Percentiles rank a stretch among this genome's conserved stretches.
These are phyloP conservation scores for Penicillium coffeae DNA, from an alignment of 495 filamentous ascomycete genomes.

Conservation along the genomic window DNA sequence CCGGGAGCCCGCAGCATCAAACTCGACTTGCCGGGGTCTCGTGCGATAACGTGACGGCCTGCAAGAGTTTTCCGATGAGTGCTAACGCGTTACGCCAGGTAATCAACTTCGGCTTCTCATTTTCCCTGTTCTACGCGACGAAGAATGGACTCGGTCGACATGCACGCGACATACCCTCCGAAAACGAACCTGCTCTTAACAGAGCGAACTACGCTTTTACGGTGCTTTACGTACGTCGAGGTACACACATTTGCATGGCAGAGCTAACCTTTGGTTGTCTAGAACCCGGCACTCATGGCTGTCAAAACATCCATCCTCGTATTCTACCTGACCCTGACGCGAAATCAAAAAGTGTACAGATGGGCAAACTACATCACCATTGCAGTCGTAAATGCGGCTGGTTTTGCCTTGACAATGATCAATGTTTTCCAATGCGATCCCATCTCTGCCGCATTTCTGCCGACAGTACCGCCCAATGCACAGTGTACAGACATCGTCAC, in stretches of 20 bases:
- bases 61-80: not conserved
- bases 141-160: slow-evolving; percentile 73
- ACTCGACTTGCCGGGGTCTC: not conserved
- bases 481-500: slow-evolving; percentile 72
- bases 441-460: slow-evolving; percentile 56
- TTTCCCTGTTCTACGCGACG: slow-evolving; percentile 71
- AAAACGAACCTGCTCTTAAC: slow-evolving; percentile 48
- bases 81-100: slow-evolving; percentile 35
- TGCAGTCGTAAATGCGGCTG: slow-evolving; percentile 70
- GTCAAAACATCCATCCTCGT: slow-evolving; percentile 87
- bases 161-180: slow-evolving; percentile 53
- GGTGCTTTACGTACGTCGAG: slow-evolving; percentile 70
- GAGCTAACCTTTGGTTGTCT: not conserved
- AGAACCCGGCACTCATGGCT: slow-evolving; percentile 78
- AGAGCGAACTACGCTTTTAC: slow-evolving; percentile 76
- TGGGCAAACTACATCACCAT: slow-evolving; percentile 68
- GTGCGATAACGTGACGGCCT: not conserved
- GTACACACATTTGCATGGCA: not conserved
- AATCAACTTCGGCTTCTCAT: slow-evolving; percentile 70
- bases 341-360: slow-evolving; percentile 67
- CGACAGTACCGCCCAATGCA: slow-evolving; percentile 37
- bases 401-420: slow-evolving; percentile 73
- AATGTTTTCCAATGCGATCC: slow-evolving; percentile 90
- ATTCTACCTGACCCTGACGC: slow-evolving; percentile 79
- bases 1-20: not conserved